A percentile compares a stretch with the other conserved stretches of the same genome.
Evolutionary conservation across 305 asterid species (phyloP).

Genomic region (Fraxinus dipetala): DNA sequence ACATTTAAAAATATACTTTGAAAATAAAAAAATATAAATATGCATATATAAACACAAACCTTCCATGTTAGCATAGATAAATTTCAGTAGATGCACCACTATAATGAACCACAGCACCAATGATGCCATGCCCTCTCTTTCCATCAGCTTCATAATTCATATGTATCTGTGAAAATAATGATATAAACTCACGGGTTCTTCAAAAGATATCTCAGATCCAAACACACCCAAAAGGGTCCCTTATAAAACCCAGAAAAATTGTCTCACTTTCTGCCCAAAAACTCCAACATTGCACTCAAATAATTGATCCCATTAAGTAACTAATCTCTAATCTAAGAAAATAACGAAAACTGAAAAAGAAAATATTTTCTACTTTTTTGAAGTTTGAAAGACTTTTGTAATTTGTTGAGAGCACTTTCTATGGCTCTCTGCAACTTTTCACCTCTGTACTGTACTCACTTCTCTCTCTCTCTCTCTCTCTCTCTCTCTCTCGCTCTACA

Average conservation of each 20-base stretch:
- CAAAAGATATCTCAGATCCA: conserved; percentile 49
- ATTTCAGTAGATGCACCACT: conserved; percentile 44
- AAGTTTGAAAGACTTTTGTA: conserved; percentile 2
- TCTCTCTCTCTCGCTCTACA: neutral
- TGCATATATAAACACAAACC: conserved; percentile 36
- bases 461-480: conserved; percentile 6
- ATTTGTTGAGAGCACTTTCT: conserved; percentile 23
- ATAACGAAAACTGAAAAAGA: conserved; percentile 3
- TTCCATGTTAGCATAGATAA: conserved; percentile 81
- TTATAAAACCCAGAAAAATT: conserved; percentile 29
- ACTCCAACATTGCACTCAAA: conserved; percentile 29
- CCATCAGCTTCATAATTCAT: conserved; percentile 41
- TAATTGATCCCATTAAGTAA: conserved; percentile 27
- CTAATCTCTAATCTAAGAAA: neutral
- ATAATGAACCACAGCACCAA: conserved; percentile 59
- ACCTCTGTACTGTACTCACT: conserved; percentile 28
- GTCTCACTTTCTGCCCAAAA: conserved; percentile 33
- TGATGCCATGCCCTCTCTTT: conserved; percentile 38
- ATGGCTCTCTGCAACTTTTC: conserved; percentile 33
- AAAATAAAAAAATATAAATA: neutral
- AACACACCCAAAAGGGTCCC: conserved; percentile 18
- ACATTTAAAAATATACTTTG: neutral
- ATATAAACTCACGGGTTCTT: conserved; percentile 25
- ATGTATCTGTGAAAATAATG: conserved; percentile 12
- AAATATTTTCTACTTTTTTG: conserved; percentile 3